Evolutionary conservation across 192 early-diverging fungal genomes (phyloP), one percentile per base, ranked within the genome.

Genomic region (Backusella tuberculispora): DNA sequence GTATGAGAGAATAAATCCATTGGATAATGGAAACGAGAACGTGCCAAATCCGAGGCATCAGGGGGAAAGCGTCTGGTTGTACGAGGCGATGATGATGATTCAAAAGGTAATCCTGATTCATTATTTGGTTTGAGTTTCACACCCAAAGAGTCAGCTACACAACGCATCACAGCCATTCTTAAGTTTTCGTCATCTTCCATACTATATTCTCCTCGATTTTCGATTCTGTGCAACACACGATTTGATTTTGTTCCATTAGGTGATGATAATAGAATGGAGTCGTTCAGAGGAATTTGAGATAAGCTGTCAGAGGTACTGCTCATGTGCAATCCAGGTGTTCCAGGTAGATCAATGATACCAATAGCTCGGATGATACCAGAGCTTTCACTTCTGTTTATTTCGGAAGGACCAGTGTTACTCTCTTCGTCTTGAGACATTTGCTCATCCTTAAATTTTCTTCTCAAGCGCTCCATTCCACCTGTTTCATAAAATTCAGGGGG

Each of bases 1-100:
- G 79, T 50, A 63, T 80, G 75, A 12, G 79, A 74, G 19, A 80
- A 80, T 5, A 80, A 41, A 21, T 80, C 78, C 78, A 80, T 80
- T 5, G 78, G 78, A 26, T 68, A 41, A 1, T 72, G 29, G 2
- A 43, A 19, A 10, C 66, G 66, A n/a, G 21, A 24, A 6, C 29
- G 34, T 24, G 50, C 50, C 15, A 46, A 41, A 53, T 70, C 63
- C 77, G 82, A 37, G 88, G 84, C 63, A 79, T 75, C 26, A 88
- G 74, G 67, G 87, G 85, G 65, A 93, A 86, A 70, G 91, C 88
- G n/a, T 92, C 81, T 74, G 88, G 90, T 63, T 84, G 87, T 3
- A 80, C 68, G 88, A 80, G 70, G 85, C 73, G 48, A 75, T 12
- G 48, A 75, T 12, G 81, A 74, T 3, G 79, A 71, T 14, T 90